Evolutionary conservation across 2,329 filamentous ascomycete genomes (phyloP).

Genomic region (Pezicula carpinea): DNA sequence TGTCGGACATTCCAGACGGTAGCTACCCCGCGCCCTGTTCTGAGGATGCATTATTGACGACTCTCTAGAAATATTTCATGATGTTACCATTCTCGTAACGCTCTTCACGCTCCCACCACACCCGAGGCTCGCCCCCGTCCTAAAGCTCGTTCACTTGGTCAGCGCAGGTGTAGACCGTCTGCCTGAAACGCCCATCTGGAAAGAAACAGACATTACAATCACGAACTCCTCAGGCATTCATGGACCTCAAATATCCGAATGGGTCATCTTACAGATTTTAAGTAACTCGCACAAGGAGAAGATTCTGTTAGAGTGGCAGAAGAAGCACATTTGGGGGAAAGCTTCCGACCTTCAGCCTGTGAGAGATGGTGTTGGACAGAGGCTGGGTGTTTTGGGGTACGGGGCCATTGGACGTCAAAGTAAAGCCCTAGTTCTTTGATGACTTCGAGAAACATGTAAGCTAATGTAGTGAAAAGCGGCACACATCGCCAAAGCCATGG

Average conservation of each 20-base stretch:
- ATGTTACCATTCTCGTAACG: slow-evolving; percentile 30
- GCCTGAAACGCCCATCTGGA: slow-evolving; percentile 24
- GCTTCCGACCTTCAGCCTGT: slow-evolving; percentile 29
- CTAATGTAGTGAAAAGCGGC: slow-evolving; percentile 27
- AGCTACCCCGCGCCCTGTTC: neutral
- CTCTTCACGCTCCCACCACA: slow-evolving; percentile 22
- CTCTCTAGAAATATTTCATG: slow-evolving; percentile 18
- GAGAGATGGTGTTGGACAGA: slow-evolving; percentile 51
- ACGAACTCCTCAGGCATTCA: slow-evolving; percentile 32
- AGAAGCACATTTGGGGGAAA: slow-evolving; percentile 46
- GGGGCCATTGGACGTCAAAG: slow-evolving; percentile 34
- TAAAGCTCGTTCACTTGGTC: slow-evolving; percentile 32
- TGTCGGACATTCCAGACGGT: slow-evolving; percentile 16
- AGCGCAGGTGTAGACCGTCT: slow-evolving; percentile 30
- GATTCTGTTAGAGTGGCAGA: slow-evolving; percentile 51
- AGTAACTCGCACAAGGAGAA: slow-evolving; percentile 51
- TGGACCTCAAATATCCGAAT: slow-evolving; percentile 60
- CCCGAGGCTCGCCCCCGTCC: slow-evolving; percentile 20
- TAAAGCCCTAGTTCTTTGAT: slow-evolving; percentile 26
- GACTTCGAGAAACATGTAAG: neutral
- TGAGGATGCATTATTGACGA: slow-evolving; percentile 1
- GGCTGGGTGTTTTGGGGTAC: slow-evolving; percentile 45
- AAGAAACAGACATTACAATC: slow-evolving; percentile 28
- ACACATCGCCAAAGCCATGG: slow-evolving; percentile 48
- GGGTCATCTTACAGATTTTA: slow-evolving; percentile 59